A percentile compares a stretch with the other conserved stretches of the same genome.
phyloP scores from a whole-genome alignment of 2,329 filamentous ascomycete genomes.

The Ceratocystis colombiana region DNA sequence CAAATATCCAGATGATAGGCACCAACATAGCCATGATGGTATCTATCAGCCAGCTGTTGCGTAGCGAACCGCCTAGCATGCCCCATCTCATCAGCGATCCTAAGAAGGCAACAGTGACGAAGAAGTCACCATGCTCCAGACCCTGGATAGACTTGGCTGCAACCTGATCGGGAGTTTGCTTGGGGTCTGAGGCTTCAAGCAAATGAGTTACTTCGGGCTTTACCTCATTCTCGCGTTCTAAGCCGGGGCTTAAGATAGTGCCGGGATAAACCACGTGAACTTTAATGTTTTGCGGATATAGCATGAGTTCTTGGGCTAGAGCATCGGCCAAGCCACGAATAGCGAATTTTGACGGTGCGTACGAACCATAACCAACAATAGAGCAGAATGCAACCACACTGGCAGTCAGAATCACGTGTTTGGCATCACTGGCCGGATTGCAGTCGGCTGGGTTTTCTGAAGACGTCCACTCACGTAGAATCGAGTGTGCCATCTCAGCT shows the following conservation, averaged over 20 bases:
- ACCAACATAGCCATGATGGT: slow-evolving; percentile 46
- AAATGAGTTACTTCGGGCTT: slow-evolving; percentile 73
- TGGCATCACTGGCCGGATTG: slow-evolving; percentile 37
- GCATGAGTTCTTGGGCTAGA: slow-evolving; percentile 68
- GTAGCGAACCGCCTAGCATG: slow-evolving; percentile 44
- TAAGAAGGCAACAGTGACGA: slow-evolving; percentile 65
- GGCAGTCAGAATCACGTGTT: slow-evolving; percentile 81
- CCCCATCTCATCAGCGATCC: slow-evolving; percentile 61
- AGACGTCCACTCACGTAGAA: slow-evolving; percentile 63
- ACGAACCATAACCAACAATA: slow-evolving; percentile 71
- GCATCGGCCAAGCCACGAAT: slow-evolving; percentile 74
- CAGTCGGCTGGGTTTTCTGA: slow-evolving; percentile 19
- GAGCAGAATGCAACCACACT: slow-evolving; percentile 66
- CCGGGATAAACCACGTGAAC: slow-evolving; percentile 77
- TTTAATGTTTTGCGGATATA: slow-evolving; percentile 76
- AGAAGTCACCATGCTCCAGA: slow-evolving; percentile 69
- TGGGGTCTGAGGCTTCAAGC: slow-evolving; percentile 72
- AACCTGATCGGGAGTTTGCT: slow-evolving; percentile 67
- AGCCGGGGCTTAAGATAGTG: slow-evolving; percentile 67
- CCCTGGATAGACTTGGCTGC: slow-evolving; percentile 59
- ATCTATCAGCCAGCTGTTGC: slow-evolving; percentile 53
- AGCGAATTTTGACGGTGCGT: slow-evolving; percentile 76
- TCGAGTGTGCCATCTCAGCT: slow-evolving; percentile 74
- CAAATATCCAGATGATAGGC: slow-evolving; percentile 49
- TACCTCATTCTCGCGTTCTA: slow-evolving; percentile 61